Evolutionary conservation across 768 basidiomycete genomes (phyloP).

Genomic region (Pleurotus cornucopiae): DNA sequence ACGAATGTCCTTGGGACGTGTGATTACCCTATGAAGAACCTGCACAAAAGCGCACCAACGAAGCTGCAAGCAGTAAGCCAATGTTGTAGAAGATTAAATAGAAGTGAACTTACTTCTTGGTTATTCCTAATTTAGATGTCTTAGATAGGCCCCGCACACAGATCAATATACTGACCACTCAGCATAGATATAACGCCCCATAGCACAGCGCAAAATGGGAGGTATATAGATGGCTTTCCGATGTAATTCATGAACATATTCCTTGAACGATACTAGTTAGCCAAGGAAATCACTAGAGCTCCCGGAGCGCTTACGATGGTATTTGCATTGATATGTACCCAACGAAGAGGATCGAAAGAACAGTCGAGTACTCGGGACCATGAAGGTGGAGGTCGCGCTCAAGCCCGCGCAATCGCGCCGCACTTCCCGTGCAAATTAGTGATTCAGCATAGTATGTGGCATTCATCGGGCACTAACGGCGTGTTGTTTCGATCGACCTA

Average conservation of each 20-base stretch:
- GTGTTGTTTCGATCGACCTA: conserved; percentile 58
- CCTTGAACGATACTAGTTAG: conserved; percentile 14
- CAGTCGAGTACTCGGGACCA: conserved; percentile 1
- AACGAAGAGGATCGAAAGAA: conserved; percentile 7
- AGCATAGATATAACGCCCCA: conserved; percentile 48
- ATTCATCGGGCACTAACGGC: conserved; percentile 29
- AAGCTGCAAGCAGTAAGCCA: conserved; percentile 25
- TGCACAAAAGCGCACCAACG: conserved; percentile 32
- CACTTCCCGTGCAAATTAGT: neutral
- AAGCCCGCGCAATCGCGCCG: conserved; percentile 5
- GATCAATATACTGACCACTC: conserved; percentile 24
- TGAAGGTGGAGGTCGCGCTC: conserved; percentile 4
- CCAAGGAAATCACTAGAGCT: neutral
- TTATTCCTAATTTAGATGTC: conserved; percentile 15
- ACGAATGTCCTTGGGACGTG: too few relatives aligned
- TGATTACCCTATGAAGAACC: conserved; percentile 36
- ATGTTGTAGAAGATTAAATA: neutral
- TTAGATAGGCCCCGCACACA: neutral
- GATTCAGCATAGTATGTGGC: neutral
- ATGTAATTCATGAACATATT: conserved; percentile 57
- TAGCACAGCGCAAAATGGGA: conserved; percentile 45
- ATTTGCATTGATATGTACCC: conserved; percentile 8
- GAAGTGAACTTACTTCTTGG: conserved; percentile 19
- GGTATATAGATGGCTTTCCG: conserved; percentile 50
- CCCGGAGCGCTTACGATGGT: conserved; percentile 4